Conservation (phyloP, 2,329 filamentous ascomycete genomes). For the Microascus cirrosus region DNA sequence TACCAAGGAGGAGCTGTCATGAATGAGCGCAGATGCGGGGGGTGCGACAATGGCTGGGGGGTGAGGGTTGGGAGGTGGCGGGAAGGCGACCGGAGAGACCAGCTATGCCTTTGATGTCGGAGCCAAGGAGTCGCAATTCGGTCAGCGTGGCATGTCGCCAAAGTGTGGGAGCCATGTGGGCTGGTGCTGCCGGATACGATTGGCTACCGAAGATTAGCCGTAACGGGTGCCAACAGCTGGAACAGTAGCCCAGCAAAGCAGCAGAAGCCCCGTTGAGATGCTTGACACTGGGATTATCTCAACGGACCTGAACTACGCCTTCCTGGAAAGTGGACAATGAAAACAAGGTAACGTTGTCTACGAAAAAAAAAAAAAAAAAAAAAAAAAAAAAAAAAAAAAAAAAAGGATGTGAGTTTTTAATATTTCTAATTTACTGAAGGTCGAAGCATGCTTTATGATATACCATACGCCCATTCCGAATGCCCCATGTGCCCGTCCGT, state of each 20-base stretch:
- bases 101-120: conserved; percentile 4
- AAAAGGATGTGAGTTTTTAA: too few species aligned
- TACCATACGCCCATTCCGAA: not conserved
- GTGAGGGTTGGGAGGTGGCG: not conserved
- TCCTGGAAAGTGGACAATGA: too few species aligned
- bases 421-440: too few species aligned
- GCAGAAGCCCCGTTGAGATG: too few species aligned
- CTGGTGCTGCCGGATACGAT: not conserved
- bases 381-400: too few species aligned
- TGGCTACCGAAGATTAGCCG: not conserved
- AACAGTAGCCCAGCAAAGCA: too few species aligned
- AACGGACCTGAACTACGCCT: too few species aligned
- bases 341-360: too few species aligned
- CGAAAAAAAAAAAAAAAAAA: too few species aligned
- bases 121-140: conserved; percentile 4
- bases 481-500: not conserved
- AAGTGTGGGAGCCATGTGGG: conserved; percentile 6
- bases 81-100: conserved; percentile 4
- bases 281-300: not conserved
- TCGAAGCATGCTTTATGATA: not conserved
- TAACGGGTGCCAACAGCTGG: too few species aligned
- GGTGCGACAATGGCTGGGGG: not conserved
- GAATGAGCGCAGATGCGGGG: not conserved
- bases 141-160: conserved; percentile 6
- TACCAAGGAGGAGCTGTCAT: not conserved